These are phyloP conservation scores for Anthracocystis panici-leucophaei DNA, from an alignment of 1,284 basidiomycete species.

Conservation along the genomic window DNA sequence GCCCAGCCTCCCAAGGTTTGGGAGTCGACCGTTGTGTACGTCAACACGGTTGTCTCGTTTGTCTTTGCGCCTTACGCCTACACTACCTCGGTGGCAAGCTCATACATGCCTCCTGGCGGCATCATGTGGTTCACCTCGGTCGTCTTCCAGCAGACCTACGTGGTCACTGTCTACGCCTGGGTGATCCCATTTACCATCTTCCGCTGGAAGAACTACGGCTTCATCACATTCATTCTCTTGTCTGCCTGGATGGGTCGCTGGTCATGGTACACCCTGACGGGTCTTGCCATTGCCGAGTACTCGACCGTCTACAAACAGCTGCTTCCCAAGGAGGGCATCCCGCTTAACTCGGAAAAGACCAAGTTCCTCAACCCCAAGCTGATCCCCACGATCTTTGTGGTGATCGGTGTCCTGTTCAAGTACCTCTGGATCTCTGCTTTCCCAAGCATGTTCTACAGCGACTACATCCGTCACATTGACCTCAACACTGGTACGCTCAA, in stretches of 20 bases:
- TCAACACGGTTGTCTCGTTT: slow-evolving; percentile 51
- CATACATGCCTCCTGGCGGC: slow-evolving; percentile 48
- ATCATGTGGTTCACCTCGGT: slow-evolving; percentile 58
- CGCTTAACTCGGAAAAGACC: slow-evolving; percentile 36
- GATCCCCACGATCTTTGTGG: slow-evolving; percentile 40
- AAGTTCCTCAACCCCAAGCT: slow-evolving; percentile 49
- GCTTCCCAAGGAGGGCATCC: slow-evolving; percentile 39
- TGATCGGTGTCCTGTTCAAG: slow-evolving; percentile 54
- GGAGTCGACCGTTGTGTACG: slow-evolving; percentile 46
- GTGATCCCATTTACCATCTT: slow-evolving; percentile 54
- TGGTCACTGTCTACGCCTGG: slow-evolving; percentile 54
- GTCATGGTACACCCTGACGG: slow-evolving; percentile 62
- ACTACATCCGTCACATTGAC: slow-evolving; percentile 52
- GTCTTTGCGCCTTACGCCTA: slow-evolving; percentile 52
- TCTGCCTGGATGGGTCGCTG: slow-evolving; percentile 58
- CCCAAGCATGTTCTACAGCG: slow-evolving; percentile 41
- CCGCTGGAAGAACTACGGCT: slow-evolving; percentile 51
- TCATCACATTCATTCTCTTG: slow-evolving; percentile 41
- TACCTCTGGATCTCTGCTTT: slow-evolving; percentile 51
- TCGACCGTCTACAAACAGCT: slow-evolving; percentile 44
- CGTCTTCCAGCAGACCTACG: slow-evolving; percentile 60
- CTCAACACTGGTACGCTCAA: slow-evolving; percentile 53
- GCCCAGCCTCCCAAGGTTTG: slow-evolving; percentile 51
- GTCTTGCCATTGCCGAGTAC: slow-evolving; percentile 57
- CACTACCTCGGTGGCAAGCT: slow-evolving; percentile 42